A percentile compares a stretch with the other conserved stretches of the same genome.
Conservation (phyloP, 106 monocot genomes). For the Dioscorea dumetorum region DNA sequence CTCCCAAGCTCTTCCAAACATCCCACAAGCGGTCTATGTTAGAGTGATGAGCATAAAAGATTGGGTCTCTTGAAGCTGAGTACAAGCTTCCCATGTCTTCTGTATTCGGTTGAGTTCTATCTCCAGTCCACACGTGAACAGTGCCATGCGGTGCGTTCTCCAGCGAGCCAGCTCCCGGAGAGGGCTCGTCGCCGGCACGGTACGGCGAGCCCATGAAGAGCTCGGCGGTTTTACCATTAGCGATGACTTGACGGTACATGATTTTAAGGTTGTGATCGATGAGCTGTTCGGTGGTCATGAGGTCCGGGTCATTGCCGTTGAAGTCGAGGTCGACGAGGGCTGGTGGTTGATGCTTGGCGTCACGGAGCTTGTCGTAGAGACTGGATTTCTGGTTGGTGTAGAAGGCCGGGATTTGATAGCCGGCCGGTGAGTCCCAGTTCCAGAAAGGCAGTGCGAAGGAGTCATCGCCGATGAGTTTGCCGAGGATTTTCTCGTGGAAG, state of each 20-base stretch:
- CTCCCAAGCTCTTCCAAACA: neutral
- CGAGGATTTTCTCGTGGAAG: constrained; percentile 36
- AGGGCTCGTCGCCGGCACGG: neutral
- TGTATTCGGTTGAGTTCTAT: neutral
- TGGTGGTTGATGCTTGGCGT: constrained; percentile 2
- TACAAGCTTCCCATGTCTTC: constrained; percentile 2
- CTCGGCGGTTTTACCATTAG: neutral
- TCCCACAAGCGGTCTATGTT: constrained; percentile 2
- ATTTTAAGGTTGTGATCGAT: neutral
- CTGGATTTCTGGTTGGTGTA: neutral
- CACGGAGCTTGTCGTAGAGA: neutral
- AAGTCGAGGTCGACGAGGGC: neutral
- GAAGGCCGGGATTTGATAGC: constrained; percentile 20
- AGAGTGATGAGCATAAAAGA: constrained; percentile 1
- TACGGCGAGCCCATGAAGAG: constrained; percentile 1
- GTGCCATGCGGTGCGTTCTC: neutral
- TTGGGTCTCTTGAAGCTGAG: neutral
- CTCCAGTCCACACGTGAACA: constrained; percentile 3
- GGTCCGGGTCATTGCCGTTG: too few species aligned
- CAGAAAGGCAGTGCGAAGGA: constrained; percentile 39
- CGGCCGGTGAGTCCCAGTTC: constrained; percentile 29
- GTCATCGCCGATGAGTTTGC: constrained; percentile 29
- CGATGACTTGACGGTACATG: constrained; percentile 3
- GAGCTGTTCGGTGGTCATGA: neutral
- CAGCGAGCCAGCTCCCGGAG: neutral